These are phyloP conservation scores for Fusarium nodosum DNA, from an alignment of 2,329 filamentous ascomycete genomes.

Conservation along the genomic window DNA sequence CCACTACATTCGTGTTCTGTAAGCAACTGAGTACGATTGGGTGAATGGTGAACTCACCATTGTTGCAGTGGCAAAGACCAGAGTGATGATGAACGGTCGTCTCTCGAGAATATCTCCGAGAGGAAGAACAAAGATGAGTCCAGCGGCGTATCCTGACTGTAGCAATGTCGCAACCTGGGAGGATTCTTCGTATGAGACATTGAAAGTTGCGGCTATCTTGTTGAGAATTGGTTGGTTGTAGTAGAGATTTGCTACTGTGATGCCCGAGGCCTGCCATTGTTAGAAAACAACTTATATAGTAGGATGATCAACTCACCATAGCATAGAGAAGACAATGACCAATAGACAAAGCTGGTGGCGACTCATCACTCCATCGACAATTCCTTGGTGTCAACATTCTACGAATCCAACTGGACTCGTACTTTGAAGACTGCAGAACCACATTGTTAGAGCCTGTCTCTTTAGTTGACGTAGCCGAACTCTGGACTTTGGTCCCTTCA, in stretches of 20 bases:
- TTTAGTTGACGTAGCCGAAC: constrained; percentile 27
- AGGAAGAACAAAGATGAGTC: constrained; percentile 80
- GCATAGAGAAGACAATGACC: constrained; percentile 78
- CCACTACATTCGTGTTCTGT: constrained; percentile 60
- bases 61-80: constrained; percentile 77
- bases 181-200: constrained; percentile 76
- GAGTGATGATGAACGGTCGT: constrained; percentile 75
- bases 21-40: neutral
- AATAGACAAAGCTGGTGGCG: constrained; percentile 77
- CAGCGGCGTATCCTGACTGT: constrained; percentile 83
- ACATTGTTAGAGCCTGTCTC: constrained; percentile 19
- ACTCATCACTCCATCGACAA: constrained; percentile 76
- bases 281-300: rapidly evolving
- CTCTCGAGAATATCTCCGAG: constrained; percentile 78
- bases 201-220: constrained; percentile 78
- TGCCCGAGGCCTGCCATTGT: constrained; percentile 63
- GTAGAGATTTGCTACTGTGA: constrained; percentile 85
- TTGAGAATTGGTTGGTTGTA: constrained; percentile 86
- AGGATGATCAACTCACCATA: constrained; percentile 61
- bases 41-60: constrained; percentile 62
- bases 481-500: constrained; percentile 4
- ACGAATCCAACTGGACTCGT: constrained; percentile 43
- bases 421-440: constrained; percentile 35
- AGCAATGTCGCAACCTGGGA: constrained; percentile 78
- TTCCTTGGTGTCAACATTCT: constrained; percentile 66